Evolutionary conservation across 2,329 filamentous ascomycete species (phyloP), one percentile per base, ranked within the genome.

Genomic region (Epichloe aotearoae): DNA sequence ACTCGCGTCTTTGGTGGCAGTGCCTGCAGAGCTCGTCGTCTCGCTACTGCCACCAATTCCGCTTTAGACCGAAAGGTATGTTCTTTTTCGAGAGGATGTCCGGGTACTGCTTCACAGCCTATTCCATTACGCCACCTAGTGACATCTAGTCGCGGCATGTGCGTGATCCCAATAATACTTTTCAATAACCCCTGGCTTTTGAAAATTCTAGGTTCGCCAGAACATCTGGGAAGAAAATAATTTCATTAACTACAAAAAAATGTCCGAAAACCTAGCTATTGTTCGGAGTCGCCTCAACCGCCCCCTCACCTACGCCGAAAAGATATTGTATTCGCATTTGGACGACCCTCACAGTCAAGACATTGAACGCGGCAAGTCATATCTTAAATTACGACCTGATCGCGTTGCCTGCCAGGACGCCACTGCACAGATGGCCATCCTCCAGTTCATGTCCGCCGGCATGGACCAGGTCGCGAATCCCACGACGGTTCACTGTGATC

Each of bases 241-340:
- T 80, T 96, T 88, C 79, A 95, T 97, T 79, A 95, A 96, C 80
- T 98, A 98, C 71, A 89, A 88, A 81, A 96, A 96, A 81, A 96
- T 97, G 89, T 89, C 86, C 62, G 90, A 97, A 77, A 97, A 95
- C 80, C 81, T 98, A 54, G 76, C 82, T 64, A 82, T 98, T 69
- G 93, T 98, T 61, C 87, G 93, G 66, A 71, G 76, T 63, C 84
- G 93, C 64, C 80, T 98, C 59, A 95, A 95, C 76, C 84, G 88
- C 62, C 93, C 93, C 60, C 82, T 98, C 63, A 93, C 89, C 62
- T 95, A 84, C 69, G 88, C 89, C 68, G 93, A 98, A 81, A 98
- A 98, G 83, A 90, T 98, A 64, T 80, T 97, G 62, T 98, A 98
- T 80, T 97, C 91, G 56, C 93, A 98, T 73, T 77, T 98, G 69